These are phyloP conservation scores for Ceratobasidium sp. DNA, from an alignment of 1,284 basidiomycete species.

Conservation along the genomic window DNA sequence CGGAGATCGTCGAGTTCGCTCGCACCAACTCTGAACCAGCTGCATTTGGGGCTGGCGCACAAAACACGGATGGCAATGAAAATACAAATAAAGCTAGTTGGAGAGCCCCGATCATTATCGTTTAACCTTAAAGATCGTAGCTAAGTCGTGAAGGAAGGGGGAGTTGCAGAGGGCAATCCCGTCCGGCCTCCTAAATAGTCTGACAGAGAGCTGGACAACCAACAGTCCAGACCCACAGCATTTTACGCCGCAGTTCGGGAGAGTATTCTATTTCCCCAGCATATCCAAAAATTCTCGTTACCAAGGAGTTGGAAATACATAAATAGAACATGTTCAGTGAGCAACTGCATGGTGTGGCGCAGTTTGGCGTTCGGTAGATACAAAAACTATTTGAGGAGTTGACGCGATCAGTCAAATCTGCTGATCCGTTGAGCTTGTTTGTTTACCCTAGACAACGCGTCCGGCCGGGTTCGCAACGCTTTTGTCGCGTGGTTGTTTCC, in stretches of 20 bases:
- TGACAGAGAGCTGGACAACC: not conserved
- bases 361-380: not conserved
- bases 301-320: not conserved
- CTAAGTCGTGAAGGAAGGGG: not conserved
- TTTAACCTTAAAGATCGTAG: not conserved
- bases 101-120: not conserved
- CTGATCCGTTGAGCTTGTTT: not conserved
- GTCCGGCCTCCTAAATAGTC: not conserved
- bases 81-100: not conserved
- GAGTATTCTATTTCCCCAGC: not conserved
- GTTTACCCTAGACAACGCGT: not conserved
- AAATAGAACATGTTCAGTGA: not conserved
- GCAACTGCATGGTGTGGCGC: not conserved
- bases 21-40: not conserved
- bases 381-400: not conserved
- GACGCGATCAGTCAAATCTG: constrained; percentile 21
- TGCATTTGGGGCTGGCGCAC: not conserved
- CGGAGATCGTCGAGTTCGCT: not conserved
- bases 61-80: not conserved
- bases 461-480: no score
- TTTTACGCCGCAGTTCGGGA: not conserved
- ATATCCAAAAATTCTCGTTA: not conserved
- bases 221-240: not conserved
- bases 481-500: not conserved
- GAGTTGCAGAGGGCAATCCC: not conserved